Evolutionary conservation across 1,284 basidiomycete species (phyloP).

Genomic region (Austroboletus novae-zelandiae): DNA sequence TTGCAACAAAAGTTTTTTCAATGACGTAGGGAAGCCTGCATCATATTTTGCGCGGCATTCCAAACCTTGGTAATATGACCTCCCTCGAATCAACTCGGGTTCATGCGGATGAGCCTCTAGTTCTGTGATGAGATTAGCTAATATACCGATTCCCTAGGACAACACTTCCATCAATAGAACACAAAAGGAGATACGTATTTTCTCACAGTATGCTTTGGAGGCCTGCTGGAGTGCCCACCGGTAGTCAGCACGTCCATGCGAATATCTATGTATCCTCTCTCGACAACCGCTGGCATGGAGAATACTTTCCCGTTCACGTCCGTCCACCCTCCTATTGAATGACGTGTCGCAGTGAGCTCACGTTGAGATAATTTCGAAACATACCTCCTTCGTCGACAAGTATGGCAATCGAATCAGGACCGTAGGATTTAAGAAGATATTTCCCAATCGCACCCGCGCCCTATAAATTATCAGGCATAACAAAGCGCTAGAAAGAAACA

Average conservation of each 20-base stretch:
- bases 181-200: neutral
- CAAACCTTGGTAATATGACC: constrained; percentile 25
- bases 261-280: constrained; percentile 66
- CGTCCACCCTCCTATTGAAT: constrained; percentile 32
- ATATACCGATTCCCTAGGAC: constrained; percentile 52
- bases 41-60: constrained; percentile 28
- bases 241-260: constrained; percentile 51
- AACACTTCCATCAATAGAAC: neutral
- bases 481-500: neutral
- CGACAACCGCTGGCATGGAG: constrained; percentile 52
- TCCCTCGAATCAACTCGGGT: constrained; percentile 34
- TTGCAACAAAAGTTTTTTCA: constrained; percentile 28
- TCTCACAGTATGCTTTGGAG: constrained; percentile 54
- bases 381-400: constrained; percentile 52
- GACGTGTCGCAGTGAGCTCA: neutral
- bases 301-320: constrained; percentile 39
- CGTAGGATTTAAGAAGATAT: constrained; percentile 50
- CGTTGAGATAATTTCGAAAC: neutral
- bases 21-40: constrained; percentile 25
- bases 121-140: constrained; percentile 48
- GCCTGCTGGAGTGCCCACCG: constrained; percentile 68
- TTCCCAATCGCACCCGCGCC: constrained; percentile 48
- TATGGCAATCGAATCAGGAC: constrained; percentile 52
- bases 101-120: constrained; percentile 49
- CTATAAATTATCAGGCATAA: constrained; percentile 26